These are phyloP conservation scores for Termitomyces sp. DNA, from an alignment of 768 basidiomycete species.

Conservation along the genomic window DNA sequence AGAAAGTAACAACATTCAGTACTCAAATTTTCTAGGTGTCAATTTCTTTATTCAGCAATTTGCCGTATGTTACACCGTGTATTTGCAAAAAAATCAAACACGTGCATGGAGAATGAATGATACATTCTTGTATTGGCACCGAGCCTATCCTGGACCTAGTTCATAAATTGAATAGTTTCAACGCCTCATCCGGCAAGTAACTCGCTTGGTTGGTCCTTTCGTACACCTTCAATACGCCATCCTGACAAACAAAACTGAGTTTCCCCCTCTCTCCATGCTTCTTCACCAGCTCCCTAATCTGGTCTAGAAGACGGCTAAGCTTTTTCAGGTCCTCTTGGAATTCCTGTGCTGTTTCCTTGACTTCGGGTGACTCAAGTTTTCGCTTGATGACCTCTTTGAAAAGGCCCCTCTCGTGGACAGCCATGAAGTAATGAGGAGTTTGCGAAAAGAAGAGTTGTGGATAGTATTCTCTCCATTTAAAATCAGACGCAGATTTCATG, in stretches of 20 bases:
- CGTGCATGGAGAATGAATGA: not conserved
- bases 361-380: constrained; percentile 31
- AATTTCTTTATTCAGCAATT: no score
- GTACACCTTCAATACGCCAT: constrained; percentile 42
- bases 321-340: constrained; percentile 29
- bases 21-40: no score
- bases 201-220: constrained; percentile 36
- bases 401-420: constrained; percentile 45
- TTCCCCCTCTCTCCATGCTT: constrained; percentile 46
- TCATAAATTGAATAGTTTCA: constrained; percentile 26
- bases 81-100: not conserved
- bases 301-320: constrained; percentile 30
- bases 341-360: constrained; percentile 23
- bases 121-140: no score
- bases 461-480: constrained; percentile 57
- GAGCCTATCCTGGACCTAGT: not conserved
- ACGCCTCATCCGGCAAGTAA: constrained; percentile 38
- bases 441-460: constrained; percentile 68
- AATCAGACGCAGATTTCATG: constrained; percentile 17
- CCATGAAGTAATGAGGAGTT: constrained; percentile 56
- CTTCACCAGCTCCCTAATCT: constrained; percentile 43
- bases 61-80: no score
- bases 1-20: no score
- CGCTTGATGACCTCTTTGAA: constrained; percentile 48
- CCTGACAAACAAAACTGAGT: constrained; percentile 49